Conservation (phyloP, 768 basidiomycete genomes). For the Ramaria rubella region DNA sequence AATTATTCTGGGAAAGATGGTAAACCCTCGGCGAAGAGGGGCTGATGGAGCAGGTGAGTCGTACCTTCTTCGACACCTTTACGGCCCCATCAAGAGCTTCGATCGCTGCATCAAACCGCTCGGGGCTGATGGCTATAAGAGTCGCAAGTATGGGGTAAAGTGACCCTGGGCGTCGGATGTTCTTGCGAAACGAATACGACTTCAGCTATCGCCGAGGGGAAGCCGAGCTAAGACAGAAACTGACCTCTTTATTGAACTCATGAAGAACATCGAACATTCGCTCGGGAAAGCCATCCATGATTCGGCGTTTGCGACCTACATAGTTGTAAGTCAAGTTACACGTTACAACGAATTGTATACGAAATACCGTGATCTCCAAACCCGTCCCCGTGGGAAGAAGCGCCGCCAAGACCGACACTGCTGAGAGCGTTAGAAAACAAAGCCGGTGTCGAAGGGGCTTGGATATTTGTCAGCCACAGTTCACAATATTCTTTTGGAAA, state of each 20-base stretch:
- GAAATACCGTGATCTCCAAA: neutral
- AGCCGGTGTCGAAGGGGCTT: too few species aligned
- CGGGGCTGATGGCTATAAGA: conserved; percentile 1
- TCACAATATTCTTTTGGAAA: conserved; percentile 1
- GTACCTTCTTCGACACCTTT: conserved; percentile 1
- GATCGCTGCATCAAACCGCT: neutral
- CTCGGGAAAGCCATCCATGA: neutral
- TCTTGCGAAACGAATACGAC: neutral
- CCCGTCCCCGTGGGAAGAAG: neutral
- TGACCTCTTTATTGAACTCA: neutral
- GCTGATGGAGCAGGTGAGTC: neutral
- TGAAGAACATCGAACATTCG: neutral
- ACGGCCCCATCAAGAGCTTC: neutral
- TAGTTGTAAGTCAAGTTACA: neutral
- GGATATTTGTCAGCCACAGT: neutral
- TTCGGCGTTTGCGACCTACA: neutral
- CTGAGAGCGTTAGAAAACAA: neutral
- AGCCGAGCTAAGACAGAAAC: neutral
- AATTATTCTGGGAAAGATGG: neutral
- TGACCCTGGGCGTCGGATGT: neutral
- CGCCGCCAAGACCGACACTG: neutral
- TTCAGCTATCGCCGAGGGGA: neutral
- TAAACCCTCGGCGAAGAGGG: neutral
- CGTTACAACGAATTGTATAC: neutral
- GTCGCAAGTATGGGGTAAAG: neutral